Evolutionary conservation across 139 green algal species (phyloP).

Genomic region (Pseudopediastrum boryanum): DNA sequence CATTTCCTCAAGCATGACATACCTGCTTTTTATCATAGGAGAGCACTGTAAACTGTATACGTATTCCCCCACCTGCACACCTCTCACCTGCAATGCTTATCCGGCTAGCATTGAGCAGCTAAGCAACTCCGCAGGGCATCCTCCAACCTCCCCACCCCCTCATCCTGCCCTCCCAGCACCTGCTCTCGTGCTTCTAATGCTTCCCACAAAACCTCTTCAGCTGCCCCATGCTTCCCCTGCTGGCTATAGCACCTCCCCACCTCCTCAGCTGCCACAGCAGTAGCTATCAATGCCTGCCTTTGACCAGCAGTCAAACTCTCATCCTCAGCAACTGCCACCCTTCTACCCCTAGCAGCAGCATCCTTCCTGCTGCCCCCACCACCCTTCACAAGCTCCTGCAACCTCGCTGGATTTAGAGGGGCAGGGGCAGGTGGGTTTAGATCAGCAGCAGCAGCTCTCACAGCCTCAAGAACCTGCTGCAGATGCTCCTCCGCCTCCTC

Average conservation of each 20-base stretch:
- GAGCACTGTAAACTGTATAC: no score
- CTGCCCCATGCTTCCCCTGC: constrained; percentile 16
- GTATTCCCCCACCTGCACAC: no score
- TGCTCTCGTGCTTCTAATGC: constrained; percentile 25
- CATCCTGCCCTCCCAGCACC: constrained; percentile 23
- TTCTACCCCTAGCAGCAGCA: neutral
- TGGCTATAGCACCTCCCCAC: neutral
- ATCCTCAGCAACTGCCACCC: neutral
- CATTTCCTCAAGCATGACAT: no score
- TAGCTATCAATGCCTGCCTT: constrained; percentile 14
- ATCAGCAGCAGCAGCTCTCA: neutral
- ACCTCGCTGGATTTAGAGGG: neutral
- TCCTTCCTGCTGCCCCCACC: constrained; percentile 7
- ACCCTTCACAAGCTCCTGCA: neutral
- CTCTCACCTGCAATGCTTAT: no score
- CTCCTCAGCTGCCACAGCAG: constrained; percentile 32
- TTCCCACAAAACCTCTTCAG: constrained; percentile 34
- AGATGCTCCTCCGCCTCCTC: constrained; percentile 31
- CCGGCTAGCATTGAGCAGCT: constrained; percentile 10
- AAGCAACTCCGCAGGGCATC: constrained; percentile 19
- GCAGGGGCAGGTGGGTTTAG: constrained; percentile 1
- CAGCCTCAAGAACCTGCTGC: neutral
- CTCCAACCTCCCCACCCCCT: constrained; percentile 22
- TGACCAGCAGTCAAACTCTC: neutral
- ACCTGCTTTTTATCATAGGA: no score